A percentile compares a stretch with the other conserved stretches of the same genome.
Conservation (phyloP, 2,329 filamentous ascomycete genomes). For the Sarocladiaceae sp. region DNA sequence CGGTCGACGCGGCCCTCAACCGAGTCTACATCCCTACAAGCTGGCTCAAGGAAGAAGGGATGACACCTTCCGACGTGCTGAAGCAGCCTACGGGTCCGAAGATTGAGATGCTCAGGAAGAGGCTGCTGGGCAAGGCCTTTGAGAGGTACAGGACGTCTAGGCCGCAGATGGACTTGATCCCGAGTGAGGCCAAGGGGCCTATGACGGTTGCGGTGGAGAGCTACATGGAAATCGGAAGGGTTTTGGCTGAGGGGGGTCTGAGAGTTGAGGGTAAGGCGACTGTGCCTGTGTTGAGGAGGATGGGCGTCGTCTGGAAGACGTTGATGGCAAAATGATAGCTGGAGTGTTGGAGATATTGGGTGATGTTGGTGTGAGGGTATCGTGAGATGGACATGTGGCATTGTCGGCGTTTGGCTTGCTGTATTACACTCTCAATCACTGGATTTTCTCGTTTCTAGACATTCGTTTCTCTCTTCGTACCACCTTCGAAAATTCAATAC, state of each 20-base stretch:
- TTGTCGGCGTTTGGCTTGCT: no score
- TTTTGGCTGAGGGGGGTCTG: constrained; percentile 39
- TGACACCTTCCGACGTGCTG: constrained; percentile 50
- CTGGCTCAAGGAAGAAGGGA: constrained; percentile 54
- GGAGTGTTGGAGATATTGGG: neutral
- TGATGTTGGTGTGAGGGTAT: no score
- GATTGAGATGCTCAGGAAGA: constrained; percentile 43
- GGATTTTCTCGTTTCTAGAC: no score
- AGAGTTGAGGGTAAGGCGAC: constrained; percentile 33
- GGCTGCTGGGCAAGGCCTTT: constrained; percentile 56
- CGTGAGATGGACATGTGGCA: no score
- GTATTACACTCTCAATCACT: no score
- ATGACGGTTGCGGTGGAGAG: constrained; percentile 66
- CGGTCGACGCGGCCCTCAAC: constrained; percentile 56
- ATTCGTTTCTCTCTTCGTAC: no score
- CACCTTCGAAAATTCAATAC: no score
- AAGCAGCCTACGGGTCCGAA: constrained; percentile 37
- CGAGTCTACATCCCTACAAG: constrained; percentile 62
- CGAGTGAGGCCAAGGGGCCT: constrained; percentile 51
- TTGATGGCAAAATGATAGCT: constrained; percentile 22
- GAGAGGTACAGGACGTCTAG: constrained; percentile 49
- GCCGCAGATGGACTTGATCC: constrained; percentile 54
- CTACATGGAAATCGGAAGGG: constrained; percentile 68
- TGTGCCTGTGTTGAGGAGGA: constrained; percentile 37
- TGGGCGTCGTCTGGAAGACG: constrained; percentile 53